Evolutionary conservation across 805 yeast genomes (phyloP).

Genomic region (Pichia scutulata): DNA sequence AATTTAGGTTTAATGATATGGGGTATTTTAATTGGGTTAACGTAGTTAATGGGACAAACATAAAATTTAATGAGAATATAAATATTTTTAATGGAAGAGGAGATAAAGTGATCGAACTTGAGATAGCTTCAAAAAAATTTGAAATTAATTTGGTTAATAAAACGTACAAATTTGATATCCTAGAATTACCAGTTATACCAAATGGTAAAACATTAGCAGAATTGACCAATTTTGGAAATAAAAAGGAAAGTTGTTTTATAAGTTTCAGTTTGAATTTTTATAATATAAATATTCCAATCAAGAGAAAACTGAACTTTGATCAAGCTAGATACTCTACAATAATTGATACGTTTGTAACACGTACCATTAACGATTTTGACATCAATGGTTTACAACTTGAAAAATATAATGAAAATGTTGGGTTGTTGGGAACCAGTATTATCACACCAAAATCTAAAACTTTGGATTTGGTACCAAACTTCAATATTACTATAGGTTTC

Average conservation of each 20-base stretch:
- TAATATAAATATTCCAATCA: constrained; percentile 1
- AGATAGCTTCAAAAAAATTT: not conserved
- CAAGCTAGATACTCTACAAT: not conserved
- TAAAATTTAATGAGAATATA: not conserved
- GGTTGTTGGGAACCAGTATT: constrained; percentile 2
- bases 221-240: not conserved
- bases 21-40: constrained; percentile 2
- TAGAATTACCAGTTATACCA: not conserved
- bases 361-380: not conserved
- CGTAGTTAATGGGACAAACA: not conserved
- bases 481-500: constrained; percentile 5
- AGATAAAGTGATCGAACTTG: not conserved
- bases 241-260: not conserved
- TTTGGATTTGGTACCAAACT: not conserved
- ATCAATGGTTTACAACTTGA: not conserved
- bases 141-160: not conserved
- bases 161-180: not conserved
- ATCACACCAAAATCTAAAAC: not conserved
- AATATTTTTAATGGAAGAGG: not conserved
- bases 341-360: not conserved
- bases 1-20: not conserved
- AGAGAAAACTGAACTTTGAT: not conserved
- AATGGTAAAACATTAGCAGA: not conserved
- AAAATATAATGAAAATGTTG: not conserved
- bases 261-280: not conserved